Conservation (phyloP, 2,329 filamentous ascomycete species). For the Aspergillus fructus region DNA sequence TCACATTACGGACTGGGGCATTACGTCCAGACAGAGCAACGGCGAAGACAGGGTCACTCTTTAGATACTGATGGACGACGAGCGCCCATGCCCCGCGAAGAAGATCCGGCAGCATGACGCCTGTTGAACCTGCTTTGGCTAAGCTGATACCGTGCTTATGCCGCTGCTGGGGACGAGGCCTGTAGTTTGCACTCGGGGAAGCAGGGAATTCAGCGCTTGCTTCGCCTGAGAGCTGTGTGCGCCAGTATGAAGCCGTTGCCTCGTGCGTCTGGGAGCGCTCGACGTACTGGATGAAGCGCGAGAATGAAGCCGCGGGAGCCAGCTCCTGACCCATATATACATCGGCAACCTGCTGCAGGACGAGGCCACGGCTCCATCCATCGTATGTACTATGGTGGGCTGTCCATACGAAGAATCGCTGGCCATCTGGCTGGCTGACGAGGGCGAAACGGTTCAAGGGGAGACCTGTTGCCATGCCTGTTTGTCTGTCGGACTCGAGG, state of each 20-base stretch:
- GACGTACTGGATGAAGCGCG: background rate
- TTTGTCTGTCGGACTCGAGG: background rate
- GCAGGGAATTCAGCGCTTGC: background rate
- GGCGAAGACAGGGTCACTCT: background rate
- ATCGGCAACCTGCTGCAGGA: background rate
- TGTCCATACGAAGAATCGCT: slow-evolving; percentile 36
- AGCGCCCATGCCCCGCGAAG: background rate
- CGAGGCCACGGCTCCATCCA: slow-evolving; percentile 23
- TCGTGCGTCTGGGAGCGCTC: background rate
- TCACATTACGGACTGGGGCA: background rate
- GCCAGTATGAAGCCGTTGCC: background rate
- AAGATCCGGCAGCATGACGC: background rate
- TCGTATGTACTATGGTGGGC: slow-evolving; percentile 46
- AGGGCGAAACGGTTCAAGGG: slow-evolving; percentile 6
- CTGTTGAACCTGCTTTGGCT: too few species aligned
- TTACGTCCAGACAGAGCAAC: background rate
- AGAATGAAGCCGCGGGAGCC: background rate
- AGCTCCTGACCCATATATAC: background rate
- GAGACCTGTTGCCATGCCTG: background rate
- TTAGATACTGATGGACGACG: background rate
- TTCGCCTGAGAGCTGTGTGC: background rate
- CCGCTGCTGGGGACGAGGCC: background rate
- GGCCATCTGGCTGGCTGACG: background rate
- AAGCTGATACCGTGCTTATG: background rate
- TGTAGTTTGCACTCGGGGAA: background rate